These are phyloP conservation scores for Lactuca sativa DNA, from an alignment of 129 eudicot genomes.

Conservation along the genomic window DNA sequence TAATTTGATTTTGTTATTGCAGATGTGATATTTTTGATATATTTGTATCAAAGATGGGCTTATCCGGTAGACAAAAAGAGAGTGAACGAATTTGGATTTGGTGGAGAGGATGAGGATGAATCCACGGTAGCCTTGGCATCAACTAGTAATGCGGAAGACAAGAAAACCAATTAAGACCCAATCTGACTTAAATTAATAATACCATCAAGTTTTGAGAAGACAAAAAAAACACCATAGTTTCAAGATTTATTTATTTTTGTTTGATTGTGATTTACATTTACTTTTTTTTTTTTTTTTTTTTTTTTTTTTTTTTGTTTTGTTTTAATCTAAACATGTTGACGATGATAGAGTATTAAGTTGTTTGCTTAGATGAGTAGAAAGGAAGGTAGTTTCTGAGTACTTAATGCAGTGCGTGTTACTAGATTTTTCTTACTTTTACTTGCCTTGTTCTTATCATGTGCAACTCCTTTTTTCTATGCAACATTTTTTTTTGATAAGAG, in stretches of 20 bases:
- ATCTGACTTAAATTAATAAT: conserved; percentile 22
- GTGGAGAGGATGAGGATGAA: conserved; percentile 73
- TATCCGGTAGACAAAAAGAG: conserved; percentile 95
- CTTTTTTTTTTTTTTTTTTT: too few relatives aligned
- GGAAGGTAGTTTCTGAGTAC: neutral
- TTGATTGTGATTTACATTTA: conserved; percentile 10
- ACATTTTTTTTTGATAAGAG: too few relatives aligned
- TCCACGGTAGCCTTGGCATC: conserved; percentile 24
- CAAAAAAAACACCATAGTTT: neutral
- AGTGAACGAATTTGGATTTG: conserved; percentile 94
- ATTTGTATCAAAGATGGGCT: conserved; percentile 83
- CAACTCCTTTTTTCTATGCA: too few relatives aligned
- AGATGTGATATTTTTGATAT: conserved; percentile 89
- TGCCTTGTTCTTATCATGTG: too few relatives aligned
- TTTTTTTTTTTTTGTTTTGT: too few relatives aligned
- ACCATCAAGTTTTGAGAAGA: conserved; percentile 30
- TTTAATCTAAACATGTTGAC: conserved; percentile 1
- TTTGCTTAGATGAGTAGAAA: conserved; percentile 30
- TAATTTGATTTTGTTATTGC: too few relatives aligned
- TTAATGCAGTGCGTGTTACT: too few relatives aligned
- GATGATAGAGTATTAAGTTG: conserved; percentile 25
- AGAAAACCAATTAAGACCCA: conserved; percentile 73
- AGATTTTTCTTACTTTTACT: too few relatives aligned
- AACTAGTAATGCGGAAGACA: conserved; percentile 47
- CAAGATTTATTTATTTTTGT: conserved; percentile 26